Evolutionary conservation across 2,329 filamentous ascomycete genomes (phyloP).

Genomic region (Monosporascus cannonballus): DNA sequence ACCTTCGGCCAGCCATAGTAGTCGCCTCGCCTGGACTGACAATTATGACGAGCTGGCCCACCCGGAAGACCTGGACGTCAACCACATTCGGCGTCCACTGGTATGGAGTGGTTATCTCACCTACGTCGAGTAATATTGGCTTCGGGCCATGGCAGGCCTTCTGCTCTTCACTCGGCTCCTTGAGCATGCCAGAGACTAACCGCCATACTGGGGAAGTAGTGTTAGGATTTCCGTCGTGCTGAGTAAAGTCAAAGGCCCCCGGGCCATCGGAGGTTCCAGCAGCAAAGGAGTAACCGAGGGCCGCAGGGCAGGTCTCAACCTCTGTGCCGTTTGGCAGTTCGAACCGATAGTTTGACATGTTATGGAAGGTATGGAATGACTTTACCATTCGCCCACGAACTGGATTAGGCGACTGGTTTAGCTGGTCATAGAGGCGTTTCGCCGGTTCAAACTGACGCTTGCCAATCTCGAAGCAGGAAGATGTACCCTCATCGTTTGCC

Average conservation of each 20-base stretch:
- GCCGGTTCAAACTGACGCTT: slow-evolving; percentile 56
- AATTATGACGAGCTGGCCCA: slow-evolving; percentile 79
- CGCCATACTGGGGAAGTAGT: slow-evolving; percentile 68
- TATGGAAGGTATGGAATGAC: slow-evolving; percentile 78
- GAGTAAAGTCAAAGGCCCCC: slow-evolving; percentile 87
- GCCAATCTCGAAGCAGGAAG: slow-evolving; percentile 72
- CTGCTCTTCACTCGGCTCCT: slow-evolving; percentile 64
- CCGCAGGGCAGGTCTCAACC: slow-evolving; percentile 75
- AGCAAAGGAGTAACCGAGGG: slow-evolving; percentile 86
- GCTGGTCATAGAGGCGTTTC: slow-evolving; percentile 41
- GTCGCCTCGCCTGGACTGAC: slow-evolving; percentile 83
- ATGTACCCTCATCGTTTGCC: slow-evolving; percentile 62
- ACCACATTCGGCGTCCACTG: slow-evolving; percentile 88
- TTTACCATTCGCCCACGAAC: slow-evolving; percentile 63
- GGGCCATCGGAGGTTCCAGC: slow-evolving; percentile 90
- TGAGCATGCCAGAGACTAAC: slow-evolving; percentile 66
- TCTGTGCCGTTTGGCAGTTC: slow-evolving; percentile 63
- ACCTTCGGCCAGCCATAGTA: slow-evolving; percentile 86
- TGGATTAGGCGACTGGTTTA: slow-evolving; percentile 40
- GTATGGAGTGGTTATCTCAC: slow-evolving; percentile 72
- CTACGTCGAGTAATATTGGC: slow-evolving; percentile 81
- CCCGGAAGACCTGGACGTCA: slow-evolving; percentile 77
- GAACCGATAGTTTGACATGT: slow-evolving; percentile 74
- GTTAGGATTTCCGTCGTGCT: slow-evolving; percentile 69
- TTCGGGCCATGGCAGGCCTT: slow-evolving; percentile 73